Evolutionary conservation across 1,284 basidiomycete species (phyloP).

Genomic region (Ganoderma resinaceum): DNA sequence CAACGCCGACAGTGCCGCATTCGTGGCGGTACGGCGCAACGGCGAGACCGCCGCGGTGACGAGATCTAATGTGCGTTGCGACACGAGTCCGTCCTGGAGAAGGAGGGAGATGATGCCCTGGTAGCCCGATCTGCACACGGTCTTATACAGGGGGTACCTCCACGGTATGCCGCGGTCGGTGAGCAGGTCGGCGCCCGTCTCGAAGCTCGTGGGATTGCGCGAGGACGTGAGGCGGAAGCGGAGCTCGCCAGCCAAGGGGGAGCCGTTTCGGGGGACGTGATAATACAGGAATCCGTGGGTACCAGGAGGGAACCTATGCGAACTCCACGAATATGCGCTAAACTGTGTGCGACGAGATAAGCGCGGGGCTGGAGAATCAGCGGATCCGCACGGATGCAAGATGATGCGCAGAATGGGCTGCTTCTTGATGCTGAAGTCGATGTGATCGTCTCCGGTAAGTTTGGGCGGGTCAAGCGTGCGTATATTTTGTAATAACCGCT

Average conservation of each 20-base stretch:
- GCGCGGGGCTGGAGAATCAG: not conserved
- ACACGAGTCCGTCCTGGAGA: no score
- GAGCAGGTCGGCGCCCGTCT: not conserved
- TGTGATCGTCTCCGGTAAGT: constrained; percentile 35
- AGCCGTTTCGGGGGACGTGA: not conserved
- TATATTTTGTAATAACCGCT: no score
- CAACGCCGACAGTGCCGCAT: no score
- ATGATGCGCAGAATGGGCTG: not conserved
- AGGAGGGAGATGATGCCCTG: not conserved
- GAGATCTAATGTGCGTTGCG: not conserved
- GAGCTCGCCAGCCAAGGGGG: not conserved
- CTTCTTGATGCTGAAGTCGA: constrained; percentile 23
- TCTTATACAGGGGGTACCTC: not conserved
- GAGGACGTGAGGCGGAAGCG: constrained; percentile 1
- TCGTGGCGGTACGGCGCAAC: not conserved
- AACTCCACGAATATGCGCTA: not conserved
- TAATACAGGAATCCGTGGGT: not conserved
- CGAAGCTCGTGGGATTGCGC: not conserved
- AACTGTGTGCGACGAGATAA: not conserved
- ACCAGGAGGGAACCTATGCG: not conserved
- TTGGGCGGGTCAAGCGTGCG: constrained; percentile 32
- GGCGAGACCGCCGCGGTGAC: not conserved
- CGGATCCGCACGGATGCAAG: not conserved
- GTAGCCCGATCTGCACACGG: not conserved
- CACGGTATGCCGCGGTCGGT: not conserved